These are phyloP conservation scores for Nissolia schottii DNA, from an alignment of 306 rosid species.

Conservation along the genomic window DNA sequence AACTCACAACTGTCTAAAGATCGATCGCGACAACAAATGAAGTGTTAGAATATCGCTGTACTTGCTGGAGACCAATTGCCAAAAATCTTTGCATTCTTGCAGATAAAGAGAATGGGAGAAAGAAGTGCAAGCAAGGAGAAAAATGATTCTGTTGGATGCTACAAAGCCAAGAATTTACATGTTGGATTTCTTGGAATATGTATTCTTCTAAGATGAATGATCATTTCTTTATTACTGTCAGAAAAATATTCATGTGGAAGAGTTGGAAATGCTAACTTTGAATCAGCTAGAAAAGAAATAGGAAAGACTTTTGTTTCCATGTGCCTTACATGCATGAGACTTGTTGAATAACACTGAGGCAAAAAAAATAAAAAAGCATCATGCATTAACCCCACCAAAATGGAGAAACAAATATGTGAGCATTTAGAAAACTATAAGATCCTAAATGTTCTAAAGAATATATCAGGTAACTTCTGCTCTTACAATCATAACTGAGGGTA, in stretches of 20 bases:
- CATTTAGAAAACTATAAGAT: no score
- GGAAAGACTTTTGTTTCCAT: neutral
- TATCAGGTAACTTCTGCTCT: no score
- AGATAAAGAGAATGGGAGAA: neutral
- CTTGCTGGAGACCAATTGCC: neutral
- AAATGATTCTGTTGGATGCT: neutral
- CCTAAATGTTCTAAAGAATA: no score
- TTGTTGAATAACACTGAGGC: slow-evolving; percentile 19
- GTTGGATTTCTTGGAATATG: neutral
- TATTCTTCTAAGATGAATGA: neutral
- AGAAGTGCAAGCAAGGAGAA: neutral
- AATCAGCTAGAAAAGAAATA: neutral
- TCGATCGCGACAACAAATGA: neutral
- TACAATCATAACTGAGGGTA: no score
- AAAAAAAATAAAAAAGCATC: slow-evolving; percentile 15
- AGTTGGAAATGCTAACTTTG: neutral
- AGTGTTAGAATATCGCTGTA: neutral
- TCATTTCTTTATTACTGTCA: neutral
- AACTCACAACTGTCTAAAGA: neutral
- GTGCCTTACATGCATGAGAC: neutral
- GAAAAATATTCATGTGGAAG: neutral
- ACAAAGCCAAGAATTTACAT: neutral
- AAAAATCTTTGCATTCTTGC: slow-evolving; percentile 17
- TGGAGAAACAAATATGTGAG: no score
- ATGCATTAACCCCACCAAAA: slow-evolving; percentile 20